Evolutionary conservation across 805 yeast species (phyloP), one percentile per base, ranked within the genome.

Genomic region (Saccharomycopsis malanga): DNA sequence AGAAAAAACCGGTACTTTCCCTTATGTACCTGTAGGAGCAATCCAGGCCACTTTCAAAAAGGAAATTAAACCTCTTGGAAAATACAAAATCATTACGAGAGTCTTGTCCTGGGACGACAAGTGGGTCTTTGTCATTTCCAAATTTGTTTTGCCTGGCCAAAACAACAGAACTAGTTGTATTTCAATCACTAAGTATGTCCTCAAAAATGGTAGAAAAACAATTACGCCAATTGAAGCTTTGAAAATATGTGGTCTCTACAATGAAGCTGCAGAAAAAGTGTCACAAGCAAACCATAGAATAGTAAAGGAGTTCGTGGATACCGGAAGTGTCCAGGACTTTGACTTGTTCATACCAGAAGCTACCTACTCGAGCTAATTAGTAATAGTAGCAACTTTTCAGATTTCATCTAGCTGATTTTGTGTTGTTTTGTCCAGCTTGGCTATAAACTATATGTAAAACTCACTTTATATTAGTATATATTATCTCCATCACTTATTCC

Each of bases 81-180:
- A 57, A 22, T 89, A 80, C 60, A 54, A 65, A 2, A 69, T 89
- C 20, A 67, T 68, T 30, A 73, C 83, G 2, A 68, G 77, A 34
- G 72, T 89, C 17, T 60, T 84, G 4, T 82, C 91, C 5, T 88
- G 96, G 95, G 93, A 86, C 64, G 70, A 75, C 29, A 89, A 88
- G 62, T 87, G 96, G 96, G 57, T 89, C 12, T 88, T 79, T 58
- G 73, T 86, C 10, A 54, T 83, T 21, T 76, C 83, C 36, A 72
- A 76, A 56, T 87, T 87, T 58, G 66, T 71, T 36, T 56, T 61
- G 9, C 55, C 58, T 14, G 15, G 38, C 17, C 32, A 38, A 12
- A 43, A 42, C 15, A 48, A 54, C 18, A 62, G 61, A n/a, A 61
- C 64, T 4, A 54, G 74, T 23, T 73, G 79, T 56, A 65, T 79